phyloP scores from a whole-genome alignment of 768 basidiomycete species.

The Pleurotus djamor region DNA sequence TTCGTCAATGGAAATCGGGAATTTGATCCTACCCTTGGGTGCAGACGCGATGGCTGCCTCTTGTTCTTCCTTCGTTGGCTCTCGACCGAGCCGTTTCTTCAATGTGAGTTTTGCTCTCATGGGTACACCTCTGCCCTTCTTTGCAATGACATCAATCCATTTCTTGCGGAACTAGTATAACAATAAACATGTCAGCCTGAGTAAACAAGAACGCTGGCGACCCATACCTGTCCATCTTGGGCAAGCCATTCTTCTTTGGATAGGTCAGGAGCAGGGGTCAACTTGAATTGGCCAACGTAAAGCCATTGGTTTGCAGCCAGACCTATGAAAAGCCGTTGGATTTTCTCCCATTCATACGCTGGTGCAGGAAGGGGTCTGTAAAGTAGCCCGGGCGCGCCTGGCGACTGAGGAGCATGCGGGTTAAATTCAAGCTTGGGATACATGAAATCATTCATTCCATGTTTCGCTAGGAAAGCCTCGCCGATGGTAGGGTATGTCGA shows the following conservation, averaged over 20 bases:
- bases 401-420: constrained; percentile 23
- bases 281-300: constrained; percentile 5
- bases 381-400: constrained; percentile 27
- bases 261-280: background rate
- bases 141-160: background rate
- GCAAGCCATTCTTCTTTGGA: background rate
- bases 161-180: background rate
- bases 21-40: background rate
- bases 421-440: constrained; percentile 21
- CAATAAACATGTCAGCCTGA: background rate
- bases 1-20: background rate
- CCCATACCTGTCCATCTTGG: background rate
- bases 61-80: background rate
- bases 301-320: background rate
- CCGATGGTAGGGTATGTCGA: constrained; percentile 12
- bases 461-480: constrained; percentile 12
- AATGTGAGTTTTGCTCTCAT: background rate
- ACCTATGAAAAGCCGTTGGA: background rate
- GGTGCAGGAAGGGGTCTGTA: constrained; percentile 8
- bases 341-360: background rate
- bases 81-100: background rate
- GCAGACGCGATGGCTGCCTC: background rate
- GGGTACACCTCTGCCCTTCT: background rate
- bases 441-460: constrained; percentile 26
- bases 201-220: background rate